These are phyloP conservation scores for Candida sanyaensis DNA, from an alignment of 1,139 yeast species.

Conservation along the genomic window DNA sequence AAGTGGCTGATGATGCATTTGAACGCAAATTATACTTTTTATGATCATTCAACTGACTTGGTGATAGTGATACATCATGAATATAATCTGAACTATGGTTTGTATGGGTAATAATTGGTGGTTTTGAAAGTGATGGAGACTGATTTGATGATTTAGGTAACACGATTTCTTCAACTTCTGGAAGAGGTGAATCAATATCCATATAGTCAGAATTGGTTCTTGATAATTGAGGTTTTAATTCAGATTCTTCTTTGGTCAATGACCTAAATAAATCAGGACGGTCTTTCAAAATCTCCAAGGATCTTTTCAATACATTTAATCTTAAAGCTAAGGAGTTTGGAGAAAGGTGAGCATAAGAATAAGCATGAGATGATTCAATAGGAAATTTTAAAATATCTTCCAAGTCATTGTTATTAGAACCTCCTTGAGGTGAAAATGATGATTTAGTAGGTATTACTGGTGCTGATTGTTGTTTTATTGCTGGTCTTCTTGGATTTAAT, in stretches of 20 bases:
- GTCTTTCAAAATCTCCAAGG: slow-evolving; percentile 69
- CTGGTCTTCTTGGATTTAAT: not conserved
- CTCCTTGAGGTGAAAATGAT: slow-evolving; percentile 5
- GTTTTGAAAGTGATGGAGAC: not conserved
- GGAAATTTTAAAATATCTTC: slow-evolving; percentile 55
- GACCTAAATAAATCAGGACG: slow-evolving; percentile 53
- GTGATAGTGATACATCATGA: slow-evolving; percentile 13
- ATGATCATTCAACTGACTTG: slow-evolving; percentile 4
- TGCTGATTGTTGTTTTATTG: slow-evolving; percentile 4
- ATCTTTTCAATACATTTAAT: slow-evolving; percentile 70
- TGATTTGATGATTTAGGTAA: not conserved
- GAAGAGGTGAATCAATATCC: slow-evolving; percentile 1
- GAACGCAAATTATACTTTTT: slow-evolving; percentile 29
- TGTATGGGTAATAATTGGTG: slow-evolving; percentile 11
- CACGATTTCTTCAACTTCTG: slow-evolving; percentile 4
- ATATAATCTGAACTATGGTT: slow-evolving; percentile 28
- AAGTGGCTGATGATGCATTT: slow-evolving; percentile 66
- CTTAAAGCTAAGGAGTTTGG: slow-evolving; percentile 80
- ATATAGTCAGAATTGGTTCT: slow-evolving; percentile 6
- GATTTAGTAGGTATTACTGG: slow-evolving; percentile 8
- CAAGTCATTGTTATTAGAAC: slow-evolving; percentile 14
- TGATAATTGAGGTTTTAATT: not conserved
- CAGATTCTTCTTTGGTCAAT: slow-evolving; percentile 7
- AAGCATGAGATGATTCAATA: slow-evolving; percentile 80
- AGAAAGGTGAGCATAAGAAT: slow-evolving; percentile 80